Evolutionary conservation across 2,329 filamentous ascomycete genomes (phyloP).

Genomic region (Aureobasidium musti): DNA sequence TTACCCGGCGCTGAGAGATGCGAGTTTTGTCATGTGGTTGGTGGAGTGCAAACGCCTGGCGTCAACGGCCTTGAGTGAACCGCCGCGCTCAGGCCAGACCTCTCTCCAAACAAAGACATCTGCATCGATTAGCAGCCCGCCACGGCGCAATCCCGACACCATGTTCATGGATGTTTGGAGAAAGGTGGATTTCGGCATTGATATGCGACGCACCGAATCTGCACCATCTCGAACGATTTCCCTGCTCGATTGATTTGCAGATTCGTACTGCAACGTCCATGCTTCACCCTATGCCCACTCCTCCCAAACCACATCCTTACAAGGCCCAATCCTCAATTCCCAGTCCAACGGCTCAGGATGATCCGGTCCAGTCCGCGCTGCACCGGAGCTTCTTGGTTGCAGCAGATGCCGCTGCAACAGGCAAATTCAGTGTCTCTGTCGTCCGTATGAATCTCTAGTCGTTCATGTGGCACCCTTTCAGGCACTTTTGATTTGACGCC

Average conservation of each 20-base stretch:
- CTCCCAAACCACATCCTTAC: slow-evolving; percentile 15
- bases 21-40: slow-evolving; percentile 23
- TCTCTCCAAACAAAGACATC: slow-evolving; percentile 23
- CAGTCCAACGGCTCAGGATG: slow-evolving; percentile 28
- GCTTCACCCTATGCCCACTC: slow-evolving; percentile 13
- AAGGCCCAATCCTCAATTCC: slow-evolving; percentile 13
- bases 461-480: slow-evolving; percentile 20
- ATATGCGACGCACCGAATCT: slow-evolving; percentile 29
- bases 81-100: slow-evolving; percentile 20
- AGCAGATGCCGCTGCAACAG: slow-evolving; percentile 23
- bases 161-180: slow-evolving; percentile 25
- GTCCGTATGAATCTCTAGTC: slow-evolving; percentile 13
- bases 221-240: slow-evolving; percentile 14
- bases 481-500: slow-evolving; percentile 25
- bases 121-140: slow-evolving; percentile 24
- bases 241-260: slow-evolving; percentile 26
- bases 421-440: slow-evolving; percentile 25
- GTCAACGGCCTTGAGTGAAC: slow-evolving; percentile 4
- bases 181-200: slow-evolving; percentile 25
- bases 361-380: slow-evolving; percentile 26
- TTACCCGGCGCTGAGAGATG: slow-evolving; percentile 16
- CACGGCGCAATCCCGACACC: slow-evolving; percentile 25
- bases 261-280: slow-evolving; percentile 25
- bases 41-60: slow-evolving; percentile 17
- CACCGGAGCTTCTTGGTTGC: slow-evolving; percentile 26